These are phyloP conservation scores for Fraxinus americana DNA, from an alignment of 257 asterid genomes.

Conservation along the genomic window DNA sequence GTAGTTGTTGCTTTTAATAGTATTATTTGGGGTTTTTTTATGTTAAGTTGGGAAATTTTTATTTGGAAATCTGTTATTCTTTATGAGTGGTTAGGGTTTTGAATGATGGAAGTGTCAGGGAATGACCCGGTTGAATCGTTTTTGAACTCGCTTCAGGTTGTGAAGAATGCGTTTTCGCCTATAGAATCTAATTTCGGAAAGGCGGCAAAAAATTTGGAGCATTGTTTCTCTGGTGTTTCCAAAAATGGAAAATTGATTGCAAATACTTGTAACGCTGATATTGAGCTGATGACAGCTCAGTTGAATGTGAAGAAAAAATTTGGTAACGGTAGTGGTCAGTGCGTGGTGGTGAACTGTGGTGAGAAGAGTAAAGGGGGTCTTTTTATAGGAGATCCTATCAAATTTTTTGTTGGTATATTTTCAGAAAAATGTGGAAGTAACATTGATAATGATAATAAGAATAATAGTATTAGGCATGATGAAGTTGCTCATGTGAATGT, in stretches of 20 bases:
- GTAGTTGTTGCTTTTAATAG: background rate
- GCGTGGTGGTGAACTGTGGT: slow-evolving; percentile 32
- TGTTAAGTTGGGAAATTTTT: slow-evolving; percentile 15
- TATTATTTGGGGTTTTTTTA: background rate
- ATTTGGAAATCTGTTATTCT: slow-evolving; percentile 24
- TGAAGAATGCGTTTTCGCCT: slow-evolving; percentile 71
- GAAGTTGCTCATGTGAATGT: slow-evolving; percentile 32
- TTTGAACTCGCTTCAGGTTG: slow-evolving; percentile 75
- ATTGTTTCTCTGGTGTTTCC: slow-evolving; percentile 63
- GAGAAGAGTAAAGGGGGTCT: slow-evolving; percentile 50
- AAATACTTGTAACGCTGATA: slow-evolving; percentile 25
- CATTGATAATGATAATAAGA: slow-evolving; percentile 26
- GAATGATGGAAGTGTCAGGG: slow-evolving; percentile 70
- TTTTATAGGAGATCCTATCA: slow-evolving; percentile 44
- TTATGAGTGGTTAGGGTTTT: slow-evolving; percentile 46
- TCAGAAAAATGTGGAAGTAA: slow-evolving; percentile 47
- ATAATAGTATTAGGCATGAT: slow-evolving; percentile 20
- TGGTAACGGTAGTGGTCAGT: slow-evolving; percentile 29
- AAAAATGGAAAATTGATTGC: slow-evolving; percentile 33
- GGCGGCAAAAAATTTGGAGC: slow-evolving; percentile 77
- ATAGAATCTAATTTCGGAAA: slow-evolving; percentile 70
- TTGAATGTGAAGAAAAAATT: slow-evolving; percentile 46
- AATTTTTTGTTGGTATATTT: slow-evolving; percentile 62
- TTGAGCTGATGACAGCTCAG: slow-evolving; percentile 32
- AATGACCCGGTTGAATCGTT: slow-evolving; percentile 85